These are phyloP conservation scores for Trichomonas vaginalis DNA, from an alignment of 208 protist species.

Conservation along the genomic window DNA sequence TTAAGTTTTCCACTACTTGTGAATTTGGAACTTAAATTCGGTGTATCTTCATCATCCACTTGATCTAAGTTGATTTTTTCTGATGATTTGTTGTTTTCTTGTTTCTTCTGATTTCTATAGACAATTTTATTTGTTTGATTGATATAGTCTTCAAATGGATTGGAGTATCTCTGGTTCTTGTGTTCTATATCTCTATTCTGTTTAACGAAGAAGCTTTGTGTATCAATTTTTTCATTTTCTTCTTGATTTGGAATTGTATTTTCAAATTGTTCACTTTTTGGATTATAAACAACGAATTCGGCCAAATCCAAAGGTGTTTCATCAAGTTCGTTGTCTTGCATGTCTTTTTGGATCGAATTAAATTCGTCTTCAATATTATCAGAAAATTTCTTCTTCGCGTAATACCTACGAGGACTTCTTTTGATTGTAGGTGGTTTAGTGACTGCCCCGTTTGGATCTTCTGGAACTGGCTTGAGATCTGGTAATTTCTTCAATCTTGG, in stretches of 20 bases:
- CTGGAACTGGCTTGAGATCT: not conserved
- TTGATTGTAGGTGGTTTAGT: not conserved
- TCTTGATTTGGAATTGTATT: not conserved
- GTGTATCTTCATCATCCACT: not conserved
- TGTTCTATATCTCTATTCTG: not conserved
- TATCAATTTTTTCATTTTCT: no score
- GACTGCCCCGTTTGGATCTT: not conserved
- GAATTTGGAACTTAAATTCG: not conserved
- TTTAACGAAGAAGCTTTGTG: no score
- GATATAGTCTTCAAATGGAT: not conserved
- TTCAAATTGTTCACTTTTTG: not conserved
- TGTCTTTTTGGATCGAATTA: not conserved
- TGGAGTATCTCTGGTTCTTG: not conserved
- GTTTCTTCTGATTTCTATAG: not conserved
- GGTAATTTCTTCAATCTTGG: not conserved
- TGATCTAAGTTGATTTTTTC: no score
- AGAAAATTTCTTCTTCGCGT: not conserved
- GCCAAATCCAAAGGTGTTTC: not conserved
- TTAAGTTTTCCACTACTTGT: not conserved
- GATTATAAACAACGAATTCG: not conserved
- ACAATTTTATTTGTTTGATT: not conserved
- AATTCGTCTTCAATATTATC: not conserved
- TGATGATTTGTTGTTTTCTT: not conserved
- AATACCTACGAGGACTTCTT: not conserved
- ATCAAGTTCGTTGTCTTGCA: not conserved